These are phyloP conservation scores for Candida endomychidarum DNA, from an alignment of 805 yeast species.

Conservation along the genomic window DNA sequence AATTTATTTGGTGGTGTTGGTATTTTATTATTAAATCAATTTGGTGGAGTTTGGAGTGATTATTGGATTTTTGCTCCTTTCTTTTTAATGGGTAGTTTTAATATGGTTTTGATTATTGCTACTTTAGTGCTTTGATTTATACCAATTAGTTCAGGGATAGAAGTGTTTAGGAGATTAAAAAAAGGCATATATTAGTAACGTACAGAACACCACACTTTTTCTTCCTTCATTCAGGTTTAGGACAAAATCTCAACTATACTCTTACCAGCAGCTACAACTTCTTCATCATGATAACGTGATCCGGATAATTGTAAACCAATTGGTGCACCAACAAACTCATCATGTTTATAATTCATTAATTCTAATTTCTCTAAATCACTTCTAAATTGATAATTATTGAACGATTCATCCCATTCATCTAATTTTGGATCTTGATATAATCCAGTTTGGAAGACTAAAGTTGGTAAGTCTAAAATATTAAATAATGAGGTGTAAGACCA, in stretches of 20 bases:
- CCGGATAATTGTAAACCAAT: conserved; percentile 54
- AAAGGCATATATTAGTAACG: not conserved
- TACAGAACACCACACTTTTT: no score
- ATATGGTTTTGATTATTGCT: conserved; percentile 21
- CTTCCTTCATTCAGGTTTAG: not conserved
- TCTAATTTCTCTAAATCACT: conserved; percentile 49
- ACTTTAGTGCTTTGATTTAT: not conserved
- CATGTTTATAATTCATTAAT: conserved; percentile 46
- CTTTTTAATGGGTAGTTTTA: conserved; percentile 46
- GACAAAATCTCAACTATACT: conserved; percentile 34
- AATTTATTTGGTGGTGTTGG: conserved; percentile 72
- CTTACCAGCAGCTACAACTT: conserved; percentile 50
- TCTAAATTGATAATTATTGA: conserved; percentile 38
- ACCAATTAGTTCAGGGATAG: not conserved
- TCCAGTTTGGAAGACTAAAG: conserved; percentile 63
- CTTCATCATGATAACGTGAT: conserved; percentile 56
- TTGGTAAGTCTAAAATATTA: conserved; percentile 71
- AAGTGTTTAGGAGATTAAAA: not conserved
- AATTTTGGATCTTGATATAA: conserved; percentile 53
- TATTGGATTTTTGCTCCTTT: conserved; percentile 60
- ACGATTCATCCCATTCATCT: conserved; percentile 47
- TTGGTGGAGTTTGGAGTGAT: conserved; percentile 65
- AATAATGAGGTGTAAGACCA: conserved; percentile 82
- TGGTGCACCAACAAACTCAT: conserved; percentile 51
- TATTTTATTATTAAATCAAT: conserved; percentile 53